A percentile compares a stretch with the other conserved stretches of the same genome.
Conservation (phyloP, 257 asterid genomes). For the Ballota nigra region DNA sequence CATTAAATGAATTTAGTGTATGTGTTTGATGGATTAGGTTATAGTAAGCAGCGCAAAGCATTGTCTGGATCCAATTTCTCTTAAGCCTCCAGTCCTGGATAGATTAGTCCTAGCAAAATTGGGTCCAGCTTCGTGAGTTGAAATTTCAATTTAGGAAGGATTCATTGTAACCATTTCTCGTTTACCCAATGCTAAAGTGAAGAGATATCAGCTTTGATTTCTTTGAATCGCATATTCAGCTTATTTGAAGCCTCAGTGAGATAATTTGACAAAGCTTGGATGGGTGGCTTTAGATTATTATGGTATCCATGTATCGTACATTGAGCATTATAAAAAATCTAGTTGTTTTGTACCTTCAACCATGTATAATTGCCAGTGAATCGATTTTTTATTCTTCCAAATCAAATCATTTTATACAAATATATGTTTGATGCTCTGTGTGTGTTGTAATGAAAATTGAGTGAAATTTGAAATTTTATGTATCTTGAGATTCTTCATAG, state of each 20-base stretch:
- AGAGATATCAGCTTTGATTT: background rate
- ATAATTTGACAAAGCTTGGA: background rate
- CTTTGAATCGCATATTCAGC: background rate
- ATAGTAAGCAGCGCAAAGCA: slow-evolving; percentile 84
- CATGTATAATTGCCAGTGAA: background rate
- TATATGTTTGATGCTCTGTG: background rate
- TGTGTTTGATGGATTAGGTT: slow-evolving; percentile 57
- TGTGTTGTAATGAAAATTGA: background rate
- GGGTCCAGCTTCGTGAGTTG: slow-evolving; percentile 32
- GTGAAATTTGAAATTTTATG: background rate
- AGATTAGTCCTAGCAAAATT: slow-evolving; percentile 79
- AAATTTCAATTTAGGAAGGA: too few relatives aligned
- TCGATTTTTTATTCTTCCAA: background rate
- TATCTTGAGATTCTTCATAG: background rate
- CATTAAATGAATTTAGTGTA: background rate
- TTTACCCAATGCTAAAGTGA: background rate
- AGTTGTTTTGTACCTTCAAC: background rate
- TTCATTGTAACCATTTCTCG: background rate
- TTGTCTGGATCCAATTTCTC: slow-evolving; percentile 74
- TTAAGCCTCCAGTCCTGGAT: slow-evolving; percentile 83
- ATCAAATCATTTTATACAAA: background rate
- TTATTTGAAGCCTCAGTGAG: background rate
- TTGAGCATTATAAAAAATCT: background rate
- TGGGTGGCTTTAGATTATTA: background rate
- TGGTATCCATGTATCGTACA: background rate